These are phyloP conservation scores for Harringtonia lauricola DNA, from an alignment of 2,329 filamentous ascomycete species.

Conservation along the genomic window DNA sequence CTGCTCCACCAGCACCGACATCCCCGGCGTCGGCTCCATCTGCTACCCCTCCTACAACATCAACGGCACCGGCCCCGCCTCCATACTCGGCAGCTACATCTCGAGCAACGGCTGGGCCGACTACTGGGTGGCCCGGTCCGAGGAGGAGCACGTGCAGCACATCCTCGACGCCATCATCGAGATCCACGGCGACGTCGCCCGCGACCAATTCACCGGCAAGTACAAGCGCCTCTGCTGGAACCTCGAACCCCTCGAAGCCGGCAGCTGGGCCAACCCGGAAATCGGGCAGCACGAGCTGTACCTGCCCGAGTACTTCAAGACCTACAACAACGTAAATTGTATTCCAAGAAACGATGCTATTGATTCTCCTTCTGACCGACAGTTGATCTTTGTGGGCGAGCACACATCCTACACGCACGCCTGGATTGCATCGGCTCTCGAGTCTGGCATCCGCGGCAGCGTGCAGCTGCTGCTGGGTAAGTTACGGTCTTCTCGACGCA, in stretches of 20 bases:
- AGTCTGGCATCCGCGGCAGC: constrained; percentile 54
- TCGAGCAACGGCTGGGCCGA: constrained; percentile 28
- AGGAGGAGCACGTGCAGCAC: constrained; percentile 50
- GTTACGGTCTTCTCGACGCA: no score
- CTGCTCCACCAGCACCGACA: constrained; percentile 45
- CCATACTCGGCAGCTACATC: constrained; percentile 49
- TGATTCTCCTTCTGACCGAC: neutral
- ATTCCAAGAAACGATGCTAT: neutral
- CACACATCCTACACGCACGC: constrained; percentile 63
- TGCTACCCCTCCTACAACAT: constrained; percentile 60
- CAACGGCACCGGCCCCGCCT: constrained; percentile 51
- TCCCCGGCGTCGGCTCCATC: constrained; percentile 47
- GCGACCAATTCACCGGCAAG: constrained; percentile 52
- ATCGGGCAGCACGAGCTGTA: constrained; percentile 59
- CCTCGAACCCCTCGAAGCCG: constrained; percentile 47
- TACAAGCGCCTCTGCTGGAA: constrained; percentile 58
- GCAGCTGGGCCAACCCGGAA: constrained; percentile 49
- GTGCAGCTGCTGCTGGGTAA: constrained; percentile 49
- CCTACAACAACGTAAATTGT: constrained; percentile 42
- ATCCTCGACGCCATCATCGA: constrained; percentile 56
- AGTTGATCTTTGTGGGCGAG: constrained; percentile 59
- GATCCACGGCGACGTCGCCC: constrained; percentile 50
- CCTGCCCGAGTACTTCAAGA: constrained; percentile 62
- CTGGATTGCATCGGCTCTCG: constrained; percentile 57
- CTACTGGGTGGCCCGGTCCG: constrained; percentile 33